Conservation (phyloP, 768 basidiomycete species). For the Clathrus columnatus region DNA sequence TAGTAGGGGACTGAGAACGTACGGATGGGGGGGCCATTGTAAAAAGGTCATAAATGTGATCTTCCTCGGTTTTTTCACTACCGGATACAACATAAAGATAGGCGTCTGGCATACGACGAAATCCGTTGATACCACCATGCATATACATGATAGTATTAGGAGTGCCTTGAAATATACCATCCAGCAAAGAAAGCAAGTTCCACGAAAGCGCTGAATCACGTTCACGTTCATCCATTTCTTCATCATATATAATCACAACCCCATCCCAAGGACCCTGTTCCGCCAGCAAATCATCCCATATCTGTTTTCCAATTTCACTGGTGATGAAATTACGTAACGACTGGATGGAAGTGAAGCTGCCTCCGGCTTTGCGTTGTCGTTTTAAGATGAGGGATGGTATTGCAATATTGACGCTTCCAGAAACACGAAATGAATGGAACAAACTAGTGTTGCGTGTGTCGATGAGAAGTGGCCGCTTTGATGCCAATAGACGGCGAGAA, state of each 20-base stretch:
- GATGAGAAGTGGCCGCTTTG: slow-evolving; percentile 62
- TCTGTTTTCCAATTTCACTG: slow-evolving; percentile 59
- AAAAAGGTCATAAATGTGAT: slow-evolving; percentile 22
- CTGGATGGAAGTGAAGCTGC: slow-evolving; percentile 55
- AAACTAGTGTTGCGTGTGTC: slow-evolving; percentile 70
- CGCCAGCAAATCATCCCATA: slow-evolving; percentile 59
- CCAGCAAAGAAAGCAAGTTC: slow-evolving; percentile 57
- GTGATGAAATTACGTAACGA: slow-evolving; percentile 75
- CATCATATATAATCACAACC: slow-evolving; percentile 66
- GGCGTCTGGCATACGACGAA: slow-evolving; percentile 49
- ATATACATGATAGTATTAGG: slow-evolving; percentile 49
- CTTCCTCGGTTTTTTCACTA: slow-evolving; percentile 14
- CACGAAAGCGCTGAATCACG: slow-evolving; percentile 55
- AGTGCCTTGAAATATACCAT: slow-evolving; percentile 48
- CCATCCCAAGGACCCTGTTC: slow-evolving; percentile 58
- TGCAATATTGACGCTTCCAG: slow-evolving; percentile 70
- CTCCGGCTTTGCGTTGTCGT: slow-evolving; percentile 64
- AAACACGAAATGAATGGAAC: slow-evolving; percentile 57
- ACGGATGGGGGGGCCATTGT: slow-evolving; percentile 29
- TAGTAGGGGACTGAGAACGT: slow-evolving; percentile 43
- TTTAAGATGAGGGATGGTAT: slow-evolving; percentile 89
- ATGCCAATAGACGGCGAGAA: slow-evolving; percentile 35
- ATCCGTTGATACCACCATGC: slow-evolving; percentile 59
- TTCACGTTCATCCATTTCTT: slow-evolving; percentile 65
- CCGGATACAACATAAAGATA: slow-evolving; percentile 42